Evolutionary conservation across 169 alveolate species (phyloP).

Genomic region (Babesia ovis): DNA sequence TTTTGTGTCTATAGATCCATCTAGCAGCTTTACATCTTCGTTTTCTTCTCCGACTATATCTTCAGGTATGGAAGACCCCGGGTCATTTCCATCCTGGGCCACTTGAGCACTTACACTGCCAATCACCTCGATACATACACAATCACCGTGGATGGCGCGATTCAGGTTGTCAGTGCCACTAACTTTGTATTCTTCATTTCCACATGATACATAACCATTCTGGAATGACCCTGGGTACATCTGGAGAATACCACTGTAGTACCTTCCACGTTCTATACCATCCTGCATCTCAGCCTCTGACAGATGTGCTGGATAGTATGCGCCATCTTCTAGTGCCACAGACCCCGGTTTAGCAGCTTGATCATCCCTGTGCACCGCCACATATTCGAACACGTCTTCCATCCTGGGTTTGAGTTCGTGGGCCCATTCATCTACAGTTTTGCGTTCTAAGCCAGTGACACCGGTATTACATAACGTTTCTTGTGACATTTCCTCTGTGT

Average conservation of each 20-base stretch:
- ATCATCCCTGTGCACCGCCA: conserved; percentile 7
- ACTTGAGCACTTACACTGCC: conserved; percentile 65
- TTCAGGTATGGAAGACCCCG: conserved; percentile 13
- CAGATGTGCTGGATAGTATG: conserved; percentile 43
- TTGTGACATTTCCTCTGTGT: neutral
- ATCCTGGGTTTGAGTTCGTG: neutral
- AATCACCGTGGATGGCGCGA: conserved; percentile 96
- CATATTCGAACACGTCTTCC: conserved; percentile 18
- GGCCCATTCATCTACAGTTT: conserved; percentile 52
- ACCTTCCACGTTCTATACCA: conserved; percentile 83
- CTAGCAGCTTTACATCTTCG: conserved; percentile 21
- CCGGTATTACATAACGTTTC: neutral
- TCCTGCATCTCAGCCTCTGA: conserved; percentile 54
- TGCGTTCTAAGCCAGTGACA: neutral
- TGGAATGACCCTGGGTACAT: conserved; percentile 81
- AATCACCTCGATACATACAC: conserved; percentile 91
- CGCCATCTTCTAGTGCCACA: neutral
- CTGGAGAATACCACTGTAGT: conserved; percentile 86
- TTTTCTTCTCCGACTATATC: conserved; percentile 52
- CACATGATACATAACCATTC: conserved; percentile 73
- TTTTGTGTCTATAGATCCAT: conserved; percentile 29
- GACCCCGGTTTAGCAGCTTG: neutral
- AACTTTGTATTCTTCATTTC: conserved; percentile 82
- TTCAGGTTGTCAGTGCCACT: conserved; percentile 86
- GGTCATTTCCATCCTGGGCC: conserved; percentile 55